These are phyloP conservation scores for Leccinum broughii DNA, from an alignment of 768 basidiomycete species.

Conservation along the genomic window DNA sequence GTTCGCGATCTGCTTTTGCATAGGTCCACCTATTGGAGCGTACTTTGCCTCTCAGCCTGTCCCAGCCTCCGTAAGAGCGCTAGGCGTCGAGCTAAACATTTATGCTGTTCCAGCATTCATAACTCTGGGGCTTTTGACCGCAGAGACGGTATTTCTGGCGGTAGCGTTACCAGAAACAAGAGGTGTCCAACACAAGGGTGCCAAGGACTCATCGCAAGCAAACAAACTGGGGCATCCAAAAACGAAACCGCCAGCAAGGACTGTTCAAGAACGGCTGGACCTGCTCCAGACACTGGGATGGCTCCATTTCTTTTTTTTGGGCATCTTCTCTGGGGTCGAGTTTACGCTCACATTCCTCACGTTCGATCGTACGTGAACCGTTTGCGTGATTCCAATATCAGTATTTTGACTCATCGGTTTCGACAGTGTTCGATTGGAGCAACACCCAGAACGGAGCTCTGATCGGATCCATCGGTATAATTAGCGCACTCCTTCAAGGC, in stretches of 20 bases:
- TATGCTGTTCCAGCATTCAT: slow-evolving; percentile 90
- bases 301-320: slow-evolving; percentile 83
- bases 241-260: slow-evolving; percentile 16
- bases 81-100: slow-evolving; percentile 74
- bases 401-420: not conserved
- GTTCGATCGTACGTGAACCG: slow-evolving; percentile 66
- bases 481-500: slow-evolving; percentile 89
- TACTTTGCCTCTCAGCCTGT: slow-evolving; percentile 91
- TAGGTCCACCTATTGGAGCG: slow-evolving; percentile 92
- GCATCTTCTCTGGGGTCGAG: slow-evolving; percentile 92
- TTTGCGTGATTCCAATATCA: not conserved
- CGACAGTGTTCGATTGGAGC: slow-evolving; percentile 83
- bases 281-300: slow-evolving; percentile 60
- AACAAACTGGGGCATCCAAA: slow-evolving; percentile 18
- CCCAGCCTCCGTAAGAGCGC: slow-evolving; percentile 53
- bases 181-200: slow-evolving; percentile 36
- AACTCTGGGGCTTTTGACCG: slow-evolving; percentile 71
- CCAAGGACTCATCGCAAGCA: slow-evolving; percentile 21
- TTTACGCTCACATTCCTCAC: slow-evolving; percentile 96
- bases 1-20: slow-evolving; percentile 92
- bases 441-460: slow-evolving; percentile 86
- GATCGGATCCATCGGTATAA: slow-evolving; percentile 84
- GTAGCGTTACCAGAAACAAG: slow-evolving; percentile 85
- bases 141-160: slow-evolving; percentile 80
- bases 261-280: slow-evolving; percentile 50